Base-by-base conservation (phyloP, 2,329 filamentous ascomycete genomes). In the Pseudocercospora musae region DNA sequence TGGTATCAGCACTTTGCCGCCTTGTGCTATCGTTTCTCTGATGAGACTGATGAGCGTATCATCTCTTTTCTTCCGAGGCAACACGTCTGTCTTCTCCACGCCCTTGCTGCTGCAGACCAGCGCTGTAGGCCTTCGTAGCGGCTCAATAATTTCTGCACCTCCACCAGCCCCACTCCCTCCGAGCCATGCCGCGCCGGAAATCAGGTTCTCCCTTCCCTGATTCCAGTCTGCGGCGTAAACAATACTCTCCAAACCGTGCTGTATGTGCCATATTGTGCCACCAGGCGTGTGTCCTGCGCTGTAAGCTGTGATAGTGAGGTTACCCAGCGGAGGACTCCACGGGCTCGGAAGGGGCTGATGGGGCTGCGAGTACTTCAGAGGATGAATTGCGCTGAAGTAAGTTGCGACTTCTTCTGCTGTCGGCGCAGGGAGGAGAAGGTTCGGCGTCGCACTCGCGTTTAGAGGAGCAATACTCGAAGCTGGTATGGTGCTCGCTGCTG, bases 191-290 rank as follows among this genome's bases (percentile, higher is more conserved):
- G 95, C 95, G 66, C 94, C 94, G 0, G 94, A 88, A 63, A 96
- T 88, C 15, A 98, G 92, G 77, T 96, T 96, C 75, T 99, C 95
- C 69, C 92, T 87, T n/a, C 90, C 92, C 77, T 97, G 93, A 71
- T 97, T 97, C 95, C 95, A 99, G 73, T 98, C 94, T 18, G 97
- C 91, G 0, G 95, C 94, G 72, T 99, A 98, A 0, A 99, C 93
- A 46, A 99, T 94, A 0, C 93, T 97, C 76, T 99, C 95, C 73
- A 97, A 84, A 0, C 93, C 92, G 79, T 98, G 92, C 72, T 98
- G 94, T 67, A 99, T 93, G 72, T 98, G 94, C 95, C 95, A 99
- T 80, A 99, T 96, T 23, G 95, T 98, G 60, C 95, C 95, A 75
- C 95, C 95, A 0, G 98, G 85, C 0, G 94, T 97, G 74, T 97